Conservation (phyloP, 2,329 filamentous ascomycete species). For the Trichoderma gracile region DNA sequence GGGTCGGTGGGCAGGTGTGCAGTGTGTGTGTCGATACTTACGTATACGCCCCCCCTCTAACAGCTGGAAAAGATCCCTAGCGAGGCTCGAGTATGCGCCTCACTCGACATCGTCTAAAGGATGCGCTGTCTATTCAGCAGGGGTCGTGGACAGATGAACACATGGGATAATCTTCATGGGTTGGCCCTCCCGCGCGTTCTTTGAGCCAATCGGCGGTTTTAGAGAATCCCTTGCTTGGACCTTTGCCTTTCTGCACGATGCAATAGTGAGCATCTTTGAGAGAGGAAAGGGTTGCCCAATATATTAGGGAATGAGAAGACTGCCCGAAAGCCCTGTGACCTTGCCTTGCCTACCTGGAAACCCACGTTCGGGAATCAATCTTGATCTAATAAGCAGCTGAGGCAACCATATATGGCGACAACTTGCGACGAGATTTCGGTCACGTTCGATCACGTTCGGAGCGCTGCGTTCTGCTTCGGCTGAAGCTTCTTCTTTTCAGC, state of each 20-base stretch:
- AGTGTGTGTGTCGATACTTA: too few species aligned
- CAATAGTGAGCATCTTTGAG: neutral
- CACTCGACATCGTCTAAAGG: too few species aligned
- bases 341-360: too few species aligned
- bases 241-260: neutral
- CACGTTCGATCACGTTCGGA: neutral
- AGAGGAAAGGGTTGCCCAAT: neutral
- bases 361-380: too few species aligned
- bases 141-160: neutral
- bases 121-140: neutral
- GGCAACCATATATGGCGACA: neutral
- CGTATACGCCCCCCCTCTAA: too few species aligned
- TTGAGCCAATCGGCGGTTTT: slow-evolving; percentile 3
- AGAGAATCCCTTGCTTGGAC: neutral
- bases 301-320: neutral
- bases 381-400: neutral
- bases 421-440: neutral
- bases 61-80: too few species aligned
- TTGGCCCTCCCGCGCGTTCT: neutral
- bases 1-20: too few species aligned
- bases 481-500: neutral
- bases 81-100: too few species aligned
- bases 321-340: too few species aligned
- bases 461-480: neutral
- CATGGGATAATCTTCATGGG: neutral